Percentiles rank a stretch among this genome's conserved stretches.
phyloP scores from a whole-genome alignment of 2,329 filamentous ascomycete genomes.

The Mariannaea sp. region DNA sequence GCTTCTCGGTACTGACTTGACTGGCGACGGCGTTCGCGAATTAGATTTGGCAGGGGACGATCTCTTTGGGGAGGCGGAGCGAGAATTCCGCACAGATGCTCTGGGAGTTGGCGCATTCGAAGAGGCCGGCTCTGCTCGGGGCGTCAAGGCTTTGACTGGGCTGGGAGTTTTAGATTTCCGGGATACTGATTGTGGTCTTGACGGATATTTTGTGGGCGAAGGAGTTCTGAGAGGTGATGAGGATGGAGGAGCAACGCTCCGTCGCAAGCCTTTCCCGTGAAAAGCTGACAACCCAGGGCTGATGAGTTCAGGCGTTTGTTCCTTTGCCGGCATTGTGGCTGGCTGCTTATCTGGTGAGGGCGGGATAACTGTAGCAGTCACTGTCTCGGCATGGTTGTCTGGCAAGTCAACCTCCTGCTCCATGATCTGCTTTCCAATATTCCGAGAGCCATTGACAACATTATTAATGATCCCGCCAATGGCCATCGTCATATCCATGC shows the following conservation, averaged over 20 bases:
- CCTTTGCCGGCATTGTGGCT: constrained; percentile 40
- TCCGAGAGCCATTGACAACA: constrained; percentile 37
- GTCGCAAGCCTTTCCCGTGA: constrained; percentile 53
- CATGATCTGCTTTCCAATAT: constrained; percentile 60
- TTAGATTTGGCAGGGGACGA: constrained; percentile 20
- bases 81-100: constrained; percentile 14
- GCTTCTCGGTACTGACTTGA: constrained; percentile 35
- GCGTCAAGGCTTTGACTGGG: constrained; percentile 34
- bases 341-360: constrained; percentile 26
- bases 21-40: constrained; percentile 33
- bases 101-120: constrained; percentile 22
- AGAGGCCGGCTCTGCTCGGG: constrained; percentile 26
- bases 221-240: constrained; percentile 46
- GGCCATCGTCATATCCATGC: constrained; percentile 71
- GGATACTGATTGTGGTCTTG: constrained; percentile 26
- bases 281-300: constrained; percentile 62
- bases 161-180: constrained; percentile 32
- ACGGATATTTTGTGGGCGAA: constrained; percentile 31
- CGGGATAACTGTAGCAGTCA: constrained; percentile 35
- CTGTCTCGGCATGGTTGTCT: constrained; percentile 49
- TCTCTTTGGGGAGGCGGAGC: constrained; percentile 31
- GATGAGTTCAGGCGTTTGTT: constrained; percentile 42
- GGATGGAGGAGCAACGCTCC: constrained; percentile 50
- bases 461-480: constrained; percentile 64
- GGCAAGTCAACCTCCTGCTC: constrained; percentile 61